Base-by-base conservation (phyloP, 2,329 filamentous ascomycete species). In the Ilyonectria robusta region DNA sequence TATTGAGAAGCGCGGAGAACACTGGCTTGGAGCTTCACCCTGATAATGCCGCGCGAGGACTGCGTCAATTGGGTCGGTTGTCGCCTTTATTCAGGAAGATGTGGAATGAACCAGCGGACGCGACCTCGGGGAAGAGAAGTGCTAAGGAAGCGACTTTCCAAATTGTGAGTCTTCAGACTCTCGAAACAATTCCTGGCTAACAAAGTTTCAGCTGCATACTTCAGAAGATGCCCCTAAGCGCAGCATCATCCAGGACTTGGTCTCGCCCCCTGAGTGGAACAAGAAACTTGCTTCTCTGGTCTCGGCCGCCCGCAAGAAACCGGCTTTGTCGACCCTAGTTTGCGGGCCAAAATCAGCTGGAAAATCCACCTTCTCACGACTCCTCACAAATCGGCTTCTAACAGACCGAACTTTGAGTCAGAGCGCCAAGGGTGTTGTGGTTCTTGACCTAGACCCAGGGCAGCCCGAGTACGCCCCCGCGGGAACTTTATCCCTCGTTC, bases 371-470 rank as follows among this genome's bases (percentile, higher is more conserved):
- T 93, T 94, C 76, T 87, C 88, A 13, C 88, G 87, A 54, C 78
- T 94, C 5, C 81, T 95, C 2, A 81, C 86, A 9, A 95, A 95
- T 74, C 86, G 88, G 11, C 81, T 93, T 9, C 79, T 93, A n/a
- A 92, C 89, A 4, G 72, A 75, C 19, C 56, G 61, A 15, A 19
- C 37, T 29, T 56, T 57, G 19, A 56, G 54, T 5, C 68, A 69
- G 21, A 29, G 29, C 17, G 15, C 72, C 42, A 72, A 66, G 10
- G 75, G 76, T 17, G 82, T 92, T 29, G 86, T 84, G 61, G 82
- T 92, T n/a, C 84, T 96, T 7, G 93, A 96, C 72, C 84, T 95
- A 10, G 93, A 96, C 75, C 92, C 92, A 1, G 91, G 91, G 0
- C 93, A 94, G 74, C 92, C 93, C 3, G 93, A 95, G 75, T 94